Base-by-base conservation (phyloP, 140 eudicot species). In the Eryngium alpinum region DNA sequence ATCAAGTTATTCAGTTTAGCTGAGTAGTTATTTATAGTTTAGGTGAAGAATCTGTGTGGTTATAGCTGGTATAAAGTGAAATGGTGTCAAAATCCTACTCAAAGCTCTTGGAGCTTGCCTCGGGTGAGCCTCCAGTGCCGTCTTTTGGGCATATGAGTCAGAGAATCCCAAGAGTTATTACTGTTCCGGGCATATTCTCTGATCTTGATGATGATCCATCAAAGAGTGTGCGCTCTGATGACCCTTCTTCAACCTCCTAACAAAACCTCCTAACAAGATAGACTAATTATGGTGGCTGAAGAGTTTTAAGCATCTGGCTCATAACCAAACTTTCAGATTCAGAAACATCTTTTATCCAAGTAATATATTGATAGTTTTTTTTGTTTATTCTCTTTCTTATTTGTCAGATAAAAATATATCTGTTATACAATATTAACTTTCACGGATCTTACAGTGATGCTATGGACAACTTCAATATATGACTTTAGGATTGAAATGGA, bases 31-130 rank as follows among this genome's bases (percentile, higher is more conserved):
- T 78, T 13, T 60, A 16, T 19, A 25, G 49, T 63, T 67, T 70
- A 19, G 18, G 28, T 21, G 29, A 7, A 79, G 52, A 79, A 76
- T 44, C 44, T 12, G 66, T 43, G 5, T 62, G 76, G 80, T 77
- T 79, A 79, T 83, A 25, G 72, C 10, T 81, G 80, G 84, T 56
- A 82, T 53, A 31, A 24, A 27, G 82, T 76, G 78, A 85, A 84
- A 92, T 92, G 97, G 94, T 92, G 80, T 92, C 97, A 50, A 89
- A 91, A 86, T 92, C 97, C 79, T 92, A 92, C 82, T 92, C 97
- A 69, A 92, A 92, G 75, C 78, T 92, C 63, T 50, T 91, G 81
- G 97, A 92, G 85, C 96, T 92, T 50, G 96, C 97, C 80, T 84
- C 96, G 50, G 97, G 96, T 22, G 97, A 91, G 79, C 72, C 85